Evolutionary conservation across 2,329 filamentous ascomycete species (phyloP), one percentile per base, ranked within the genome.

Genomic region (Colletotrichum sidae): DNA sequence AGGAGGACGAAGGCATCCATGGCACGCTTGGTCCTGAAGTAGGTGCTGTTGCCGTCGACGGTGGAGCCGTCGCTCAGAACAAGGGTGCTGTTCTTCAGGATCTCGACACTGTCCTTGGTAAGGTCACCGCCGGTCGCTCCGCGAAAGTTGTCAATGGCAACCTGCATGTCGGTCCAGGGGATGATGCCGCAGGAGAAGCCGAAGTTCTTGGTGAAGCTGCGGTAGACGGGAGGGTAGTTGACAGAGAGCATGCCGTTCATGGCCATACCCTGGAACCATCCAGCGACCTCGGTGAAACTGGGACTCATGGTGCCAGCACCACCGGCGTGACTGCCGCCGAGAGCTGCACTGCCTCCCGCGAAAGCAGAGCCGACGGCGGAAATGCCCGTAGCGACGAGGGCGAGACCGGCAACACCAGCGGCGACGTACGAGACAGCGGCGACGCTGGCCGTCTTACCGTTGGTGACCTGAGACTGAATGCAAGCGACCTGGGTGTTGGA

Each of bases 171-270:
- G n/a, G 84, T 86, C 93, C 93, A 97, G 7, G 92, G 88, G 61
- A 98, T 84, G 62, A 98, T 80, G 55, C 94, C 94, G 35, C 90
- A 91, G 69, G 93, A 95, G 83, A 97, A 98, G 51, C 85, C 94
- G 77, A 99, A 98, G 80, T 98, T 98, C 80, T 92, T 92, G 68
- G 91, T 83, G 79, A 97, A 99, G 76, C 90, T 95, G 70, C 90
- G 88, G 81, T 98, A 98, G 42, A 98, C 89, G 41, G 88, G 83
- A 4, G 96, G 96, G 70, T 97, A 94, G 72, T 90, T 88, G 72
- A 96, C 94, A 65, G 92, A 96, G 76, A 97, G 85, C 96, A 98
- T 98, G 69, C 96, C 94, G 78, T 96, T 97, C 83, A 96, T 91
- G 35, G 96, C 94, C 84, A 98, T 92, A 54, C 91, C 90, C 79